Conservation (phyloP, 768 basidiomycete species). For the Pulveroboletus ravenelii region DNA sequence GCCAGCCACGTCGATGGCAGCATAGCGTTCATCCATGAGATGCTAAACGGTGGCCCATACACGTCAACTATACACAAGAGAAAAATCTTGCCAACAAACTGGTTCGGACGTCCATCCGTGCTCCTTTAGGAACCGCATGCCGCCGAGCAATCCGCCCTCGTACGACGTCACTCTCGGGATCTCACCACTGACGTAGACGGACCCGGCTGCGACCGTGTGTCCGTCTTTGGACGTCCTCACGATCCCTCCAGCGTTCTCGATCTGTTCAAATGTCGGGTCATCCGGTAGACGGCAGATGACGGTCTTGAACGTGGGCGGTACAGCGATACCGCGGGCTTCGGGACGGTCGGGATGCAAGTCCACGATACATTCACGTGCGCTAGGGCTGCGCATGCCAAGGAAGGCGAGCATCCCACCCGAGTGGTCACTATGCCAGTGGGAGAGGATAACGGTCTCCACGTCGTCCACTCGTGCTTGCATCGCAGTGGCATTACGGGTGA, state of each 20-base stretch:
- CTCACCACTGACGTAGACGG: conserved; percentile 76
- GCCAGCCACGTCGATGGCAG: conserved; percentile 69
- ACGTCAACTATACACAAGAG: not conserved
- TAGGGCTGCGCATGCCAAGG: conserved; percentile 40
- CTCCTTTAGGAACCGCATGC: conserved; percentile 51
- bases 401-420: conserved; percentile 71
- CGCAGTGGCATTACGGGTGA: conserved; percentile 65
- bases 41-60: conserved; percentile 37
- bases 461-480: conserved; percentile 51
- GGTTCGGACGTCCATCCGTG: conserved; percentile 50
- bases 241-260: conserved; percentile 48
- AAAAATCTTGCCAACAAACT: conserved; percentile 27
- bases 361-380: conserved; percentile 39
- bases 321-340: conserved; percentile 66
- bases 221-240: conserved; percentile 53
- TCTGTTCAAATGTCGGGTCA: conserved; percentile 70
- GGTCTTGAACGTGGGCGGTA: conserved; percentile 53
- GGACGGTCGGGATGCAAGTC: conserved; percentile 81
- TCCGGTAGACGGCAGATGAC: conserved; percentile 55
- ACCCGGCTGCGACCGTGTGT: conserved; percentile 61
- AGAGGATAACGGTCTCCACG: conserved; percentile 64
- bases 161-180: conserved; percentile 67
- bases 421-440: conserved; percentile 78
- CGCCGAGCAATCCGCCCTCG: conserved; percentile 67
- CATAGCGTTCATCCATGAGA: conserved; percentile 82